These are phyloP conservation scores for Heteromeles arbutifolia DNA, from an alignment of 306 rosid genomes.

Conservation along the genomic window DNA sequence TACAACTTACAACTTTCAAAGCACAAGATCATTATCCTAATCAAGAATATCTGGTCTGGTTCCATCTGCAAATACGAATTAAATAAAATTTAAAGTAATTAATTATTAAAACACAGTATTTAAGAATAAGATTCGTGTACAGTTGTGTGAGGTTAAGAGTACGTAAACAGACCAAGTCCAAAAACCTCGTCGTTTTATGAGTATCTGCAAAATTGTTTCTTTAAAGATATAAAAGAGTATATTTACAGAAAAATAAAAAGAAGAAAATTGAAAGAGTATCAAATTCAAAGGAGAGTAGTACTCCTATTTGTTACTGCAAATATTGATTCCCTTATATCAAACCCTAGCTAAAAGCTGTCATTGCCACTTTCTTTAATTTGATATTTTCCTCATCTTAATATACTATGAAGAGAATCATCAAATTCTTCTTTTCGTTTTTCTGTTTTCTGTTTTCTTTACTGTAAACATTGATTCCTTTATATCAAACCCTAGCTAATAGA, in stretches of 20 bases:
- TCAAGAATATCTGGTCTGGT: not conserved
- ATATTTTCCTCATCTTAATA: no score
- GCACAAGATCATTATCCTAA: not conserved
- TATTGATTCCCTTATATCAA: no score
- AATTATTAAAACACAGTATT: not conserved
- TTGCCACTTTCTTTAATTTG: no score
- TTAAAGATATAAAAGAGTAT: no score
- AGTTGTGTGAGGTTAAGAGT: not conserved
- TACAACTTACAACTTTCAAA: not conserved
- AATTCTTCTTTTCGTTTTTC: no score
- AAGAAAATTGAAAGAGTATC: no score
- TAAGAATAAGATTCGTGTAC: conserved; percentile 3
- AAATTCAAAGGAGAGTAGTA: no score
- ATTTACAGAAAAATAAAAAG: no score
- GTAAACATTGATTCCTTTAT: not conserved
- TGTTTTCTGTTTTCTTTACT: no score
- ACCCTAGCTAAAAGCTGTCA: no score
- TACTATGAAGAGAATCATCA: no score
- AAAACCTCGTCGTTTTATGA: not conserved
- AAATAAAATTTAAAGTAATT: not conserved
- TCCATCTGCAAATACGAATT: not conserved
- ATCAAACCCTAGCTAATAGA: not conserved
- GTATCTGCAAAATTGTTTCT: not conserved
- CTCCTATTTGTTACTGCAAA: no score
- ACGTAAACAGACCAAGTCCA: not conserved